Percentiles rank a stretch among this genome's conserved stretches.
Conservation (phyloP, 2,329 filamentous ascomycete genomes). For the Alternaria alternata region DNA sequence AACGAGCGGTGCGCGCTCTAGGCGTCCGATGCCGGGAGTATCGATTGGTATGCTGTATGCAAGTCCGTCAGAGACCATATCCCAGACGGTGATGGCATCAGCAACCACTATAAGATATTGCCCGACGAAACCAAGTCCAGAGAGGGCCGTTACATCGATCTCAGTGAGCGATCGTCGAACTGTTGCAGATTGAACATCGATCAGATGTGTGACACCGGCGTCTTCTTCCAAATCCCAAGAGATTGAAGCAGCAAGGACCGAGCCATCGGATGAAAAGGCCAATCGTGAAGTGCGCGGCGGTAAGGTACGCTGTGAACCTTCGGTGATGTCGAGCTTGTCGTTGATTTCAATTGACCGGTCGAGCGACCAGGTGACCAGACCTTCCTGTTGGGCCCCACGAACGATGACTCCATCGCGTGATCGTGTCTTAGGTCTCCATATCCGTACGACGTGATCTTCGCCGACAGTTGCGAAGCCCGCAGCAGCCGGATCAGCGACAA, state of each 20-base stretch:
- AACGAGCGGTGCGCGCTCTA: slow-evolving; percentile 51
- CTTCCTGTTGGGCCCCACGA: slow-evolving; percentile 60
- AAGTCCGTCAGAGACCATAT: slow-evolving; percentile 80
- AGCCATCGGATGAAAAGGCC: slow-evolving; percentile 68
- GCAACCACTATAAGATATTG: slow-evolving; percentile 80
- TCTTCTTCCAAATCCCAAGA: slow-evolving; percentile 52
- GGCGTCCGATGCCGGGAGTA: slow-evolving; percentile 43
- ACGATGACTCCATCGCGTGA: slow-evolving; percentile 72
- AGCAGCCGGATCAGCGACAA: slow-evolving; percentile 73
- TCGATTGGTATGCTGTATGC: slow-evolving; percentile 69
- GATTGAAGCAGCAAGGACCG: slow-evolving; percentile 45
- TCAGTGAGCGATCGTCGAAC: slow-evolving; percentile 73
- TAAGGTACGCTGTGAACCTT: slow-evolving; percentile 36
- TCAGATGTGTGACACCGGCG: slow-evolving; percentile 73
- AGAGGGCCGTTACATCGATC: slow-evolving; percentile 70
- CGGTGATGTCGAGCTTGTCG: slow-evolving; percentile 39
- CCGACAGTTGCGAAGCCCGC: slow-evolving; percentile 85
- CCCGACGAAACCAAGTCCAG: slow-evolving; percentile 74
- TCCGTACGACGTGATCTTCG: slow-evolving; percentile 76
- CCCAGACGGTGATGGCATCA: slow-evolving; percentile 77
- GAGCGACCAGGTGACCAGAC: slow-evolving; percentile 78
- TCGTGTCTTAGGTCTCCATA: slow-evolving; percentile 81
- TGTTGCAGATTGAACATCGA: slow-evolving; percentile 74
- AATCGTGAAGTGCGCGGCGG: slow-evolving; percentile 68
- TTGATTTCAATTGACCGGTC: slow-evolving; percentile 62